phyloP scores from a whole-genome alignment of 768 basidiomycete genomes.

The Kwoniella newhampshirensis region DNA sequence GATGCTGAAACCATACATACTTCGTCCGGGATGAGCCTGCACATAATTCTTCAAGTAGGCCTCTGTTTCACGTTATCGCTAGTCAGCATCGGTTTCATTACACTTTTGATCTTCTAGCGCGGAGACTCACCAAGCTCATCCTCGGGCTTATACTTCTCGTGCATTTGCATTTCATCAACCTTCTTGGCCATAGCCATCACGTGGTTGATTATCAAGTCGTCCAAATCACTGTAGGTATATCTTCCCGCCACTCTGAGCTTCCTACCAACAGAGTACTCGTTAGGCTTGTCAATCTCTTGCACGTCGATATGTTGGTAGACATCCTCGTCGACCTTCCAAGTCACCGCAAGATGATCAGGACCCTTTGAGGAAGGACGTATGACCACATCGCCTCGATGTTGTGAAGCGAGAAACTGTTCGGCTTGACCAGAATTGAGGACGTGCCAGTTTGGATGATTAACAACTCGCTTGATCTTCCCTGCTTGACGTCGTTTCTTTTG shows the following conservation, averaged over 20 bases:
- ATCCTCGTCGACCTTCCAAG: conserved; percentile 97
- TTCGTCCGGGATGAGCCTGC: conserved; percentile 87
- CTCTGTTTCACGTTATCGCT: conserved; percentile 58
- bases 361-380: conserved; percentile 96
- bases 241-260: conserved; percentile 58
- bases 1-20: conserved; percentile 91
- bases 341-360: conserved; percentile 86
- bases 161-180: conserved; percentile 89
- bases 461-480: conserved; percentile 74
- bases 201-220: conserved; percentile 95
- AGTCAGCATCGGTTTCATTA: background rate
- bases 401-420: conserved; percentile 81
- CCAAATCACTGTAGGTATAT: conserved; percentile 86
- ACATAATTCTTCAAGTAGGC: conserved; percentile 83
- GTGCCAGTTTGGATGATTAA: conserved; percentile 98
- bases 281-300: conserved; percentile 56
- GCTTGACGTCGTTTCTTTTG: conserved; percentile 83
- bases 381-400: conserved; percentile 92
- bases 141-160: conserved; percentile 90
- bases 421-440: conserved; percentile 88
- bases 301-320: conserved; percentile 86
- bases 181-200: conserved; percentile 89
- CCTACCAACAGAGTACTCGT: conserved; percentile 53
- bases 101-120: background rate
- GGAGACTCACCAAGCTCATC: conserved; percentile 78